Percentiles rank a stretch among this genome's conserved stretches.
phyloP scores from a whole-genome alignment of 75 land plant genomes.

The Gnetum montanum region DNA sequence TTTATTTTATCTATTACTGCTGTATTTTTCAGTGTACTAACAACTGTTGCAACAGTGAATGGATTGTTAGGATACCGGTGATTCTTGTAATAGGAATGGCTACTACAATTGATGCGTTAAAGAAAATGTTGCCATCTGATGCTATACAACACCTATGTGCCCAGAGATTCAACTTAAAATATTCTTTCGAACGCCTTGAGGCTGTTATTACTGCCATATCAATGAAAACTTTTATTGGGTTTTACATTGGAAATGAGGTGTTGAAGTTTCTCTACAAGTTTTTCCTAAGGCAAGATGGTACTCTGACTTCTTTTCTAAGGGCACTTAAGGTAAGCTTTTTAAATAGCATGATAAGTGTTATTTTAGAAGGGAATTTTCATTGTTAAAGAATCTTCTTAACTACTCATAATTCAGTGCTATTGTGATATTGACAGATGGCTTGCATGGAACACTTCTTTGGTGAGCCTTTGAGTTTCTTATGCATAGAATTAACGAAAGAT shows the following conservation, averaged over 20 bases:
- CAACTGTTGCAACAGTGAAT: slow-evolving; percentile 52
- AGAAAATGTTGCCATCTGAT: slow-evolving; percentile 45
- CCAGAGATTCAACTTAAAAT: slow-evolving; percentile 45
- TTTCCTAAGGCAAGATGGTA: slow-evolving; percentile 65
- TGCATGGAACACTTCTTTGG: slow-evolving; percentile 58
- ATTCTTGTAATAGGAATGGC: slow-evolving; percentile 73
- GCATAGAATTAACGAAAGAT: slow-evolving; percentile 19
- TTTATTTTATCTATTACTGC: no score
- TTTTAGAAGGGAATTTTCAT: not conserved
- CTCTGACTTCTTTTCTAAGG: slow-evolving; percentile 62
- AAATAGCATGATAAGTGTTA: not conserved
- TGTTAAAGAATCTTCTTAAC: not conserved
- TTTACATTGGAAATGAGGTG: slow-evolving; percentile 44
- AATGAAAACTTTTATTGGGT: slow-evolving; percentile 35
- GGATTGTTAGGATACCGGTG: slow-evolving; percentile 63
- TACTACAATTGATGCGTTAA: slow-evolving; percentile 53
- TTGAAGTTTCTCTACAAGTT: slow-evolving; percentile 39
- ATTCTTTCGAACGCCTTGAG: slow-evolving; percentile 66
- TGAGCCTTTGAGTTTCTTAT: slow-evolving; percentile 69
- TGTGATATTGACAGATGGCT: slow-evolving; percentile 70
- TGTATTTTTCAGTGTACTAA: not conserved
- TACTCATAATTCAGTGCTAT: not conserved
- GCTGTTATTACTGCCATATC: slow-evolving; percentile 55
- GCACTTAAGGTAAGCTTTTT: slow-evolving; percentile 59
- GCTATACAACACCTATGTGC: slow-evolving; percentile 35